Evolutionary conservation across 2,329 filamentous ascomycete genomes (phyloP).

Genomic region (Trichophyton simii): DNA sequence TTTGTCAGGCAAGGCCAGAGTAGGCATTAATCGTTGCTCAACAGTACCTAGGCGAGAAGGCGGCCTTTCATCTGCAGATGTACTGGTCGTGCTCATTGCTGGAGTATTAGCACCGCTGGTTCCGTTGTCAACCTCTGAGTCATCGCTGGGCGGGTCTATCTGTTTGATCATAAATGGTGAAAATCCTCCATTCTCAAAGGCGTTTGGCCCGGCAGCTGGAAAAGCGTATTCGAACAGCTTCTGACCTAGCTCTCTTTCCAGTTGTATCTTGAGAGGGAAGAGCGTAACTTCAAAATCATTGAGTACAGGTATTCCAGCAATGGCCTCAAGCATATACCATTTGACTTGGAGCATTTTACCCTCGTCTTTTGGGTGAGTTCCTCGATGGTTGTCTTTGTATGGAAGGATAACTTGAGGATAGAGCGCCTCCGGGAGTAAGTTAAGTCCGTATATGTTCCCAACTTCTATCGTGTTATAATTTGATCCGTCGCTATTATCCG

Average conservation of each 20-base stretch:
- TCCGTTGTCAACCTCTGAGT: constrained; percentile 33
- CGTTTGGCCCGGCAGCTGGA: constrained; percentile 57
- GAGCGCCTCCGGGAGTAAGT: constrained; percentile 75
- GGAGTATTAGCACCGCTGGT: constrained; percentile 29
- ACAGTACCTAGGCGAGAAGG: constrained; percentile 60
- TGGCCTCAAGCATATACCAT: constrained; percentile 97
- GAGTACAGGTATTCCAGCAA: constrained; percentile 93
- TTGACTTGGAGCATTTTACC: constrained; percentile 87
- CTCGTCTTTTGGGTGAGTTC: constrained; percentile 40
- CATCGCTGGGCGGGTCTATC: constrained; percentile 38
- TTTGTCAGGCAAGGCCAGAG: constrained; percentile 47
- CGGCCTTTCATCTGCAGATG: constrained; percentile 35
- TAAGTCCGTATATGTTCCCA: constrained; percentile 75
- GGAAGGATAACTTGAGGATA: constrained; percentile 95
- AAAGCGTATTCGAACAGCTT: constrained; percentile 96
- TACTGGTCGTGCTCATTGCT: constrained; percentile 29
- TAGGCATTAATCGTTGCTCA: constrained; percentile 72
- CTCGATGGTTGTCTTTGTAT: constrained; percentile 57
- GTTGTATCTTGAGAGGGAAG: constrained; percentile 83
- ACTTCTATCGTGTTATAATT: constrained; percentile 88
- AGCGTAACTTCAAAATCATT: constrained; percentile 93
- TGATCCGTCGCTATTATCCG: constrained; percentile 92
- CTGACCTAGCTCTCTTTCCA: constrained; percentile 85
- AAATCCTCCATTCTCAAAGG: constrained; percentile 37
- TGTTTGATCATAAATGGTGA: constrained; percentile 42